A percentile compares a stretch with the other conserved stretches of the same genome.
Conservation (phyloP, 164 flowering plant species). For the Buxus sempervirens region DNA sequence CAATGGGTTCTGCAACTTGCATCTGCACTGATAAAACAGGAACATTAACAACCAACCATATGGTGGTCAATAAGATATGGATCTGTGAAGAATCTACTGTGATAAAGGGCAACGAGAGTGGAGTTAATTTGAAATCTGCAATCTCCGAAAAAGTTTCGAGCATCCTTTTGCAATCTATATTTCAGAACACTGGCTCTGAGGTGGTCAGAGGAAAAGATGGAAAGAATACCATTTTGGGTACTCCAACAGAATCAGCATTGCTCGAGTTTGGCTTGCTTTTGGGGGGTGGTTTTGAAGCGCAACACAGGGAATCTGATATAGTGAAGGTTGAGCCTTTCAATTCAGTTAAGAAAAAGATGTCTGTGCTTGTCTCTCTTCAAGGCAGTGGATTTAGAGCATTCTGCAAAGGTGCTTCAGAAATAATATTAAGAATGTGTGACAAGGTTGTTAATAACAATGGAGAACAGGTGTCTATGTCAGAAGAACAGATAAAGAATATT, state of each 20-base stretch:
- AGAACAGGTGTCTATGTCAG: slow-evolving; percentile 23
- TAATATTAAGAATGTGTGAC: slow-evolving; percentile 42
- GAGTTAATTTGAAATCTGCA: slow-evolving; percentile 11
- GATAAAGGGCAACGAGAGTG: slow-evolving; percentile 12
- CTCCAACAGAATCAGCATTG: slow-evolving; percentile 76
- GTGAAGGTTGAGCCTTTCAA: slow-evolving; percentile 74
- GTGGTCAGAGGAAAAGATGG: slow-evolving; percentile 58
- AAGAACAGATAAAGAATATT: slow-evolving; percentile 19
- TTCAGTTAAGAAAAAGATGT: slow-evolving; percentile 74
- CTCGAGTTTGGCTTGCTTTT: slow-evolving; percentile 61
- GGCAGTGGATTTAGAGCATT: slow-evolving; percentile 50
- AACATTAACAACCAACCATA: slow-evolving; percentile 51
- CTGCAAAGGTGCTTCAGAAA: slow-evolving; percentile 91
- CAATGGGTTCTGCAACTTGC: slow-evolving; percentile 55
- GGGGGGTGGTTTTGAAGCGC: slow-evolving; percentile 49
- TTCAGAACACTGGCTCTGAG: slow-evolving; percentile 49
- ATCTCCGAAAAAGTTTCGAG: slow-evolving; percentile 20
- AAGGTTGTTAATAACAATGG: slow-evolving; percentile 30
- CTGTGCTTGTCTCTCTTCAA: slow-evolving; percentile 57
- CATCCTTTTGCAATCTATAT: slow-evolving; percentile 38
- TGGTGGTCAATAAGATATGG: slow-evolving; percentile 42
- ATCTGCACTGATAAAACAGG: slow-evolving; percentile 66
- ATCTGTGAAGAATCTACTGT: slow-evolving; percentile 28
- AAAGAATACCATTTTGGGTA: slow-evolving; percentile 48
- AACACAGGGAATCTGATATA: slow-evolving; percentile 30